A percentile compares a stretch with the other conserved stretches of the same genome.
Evolutionary conservation across 306 rosid species (phyloP).

Genomic region (Cucurbita ficifolia): DNA sequence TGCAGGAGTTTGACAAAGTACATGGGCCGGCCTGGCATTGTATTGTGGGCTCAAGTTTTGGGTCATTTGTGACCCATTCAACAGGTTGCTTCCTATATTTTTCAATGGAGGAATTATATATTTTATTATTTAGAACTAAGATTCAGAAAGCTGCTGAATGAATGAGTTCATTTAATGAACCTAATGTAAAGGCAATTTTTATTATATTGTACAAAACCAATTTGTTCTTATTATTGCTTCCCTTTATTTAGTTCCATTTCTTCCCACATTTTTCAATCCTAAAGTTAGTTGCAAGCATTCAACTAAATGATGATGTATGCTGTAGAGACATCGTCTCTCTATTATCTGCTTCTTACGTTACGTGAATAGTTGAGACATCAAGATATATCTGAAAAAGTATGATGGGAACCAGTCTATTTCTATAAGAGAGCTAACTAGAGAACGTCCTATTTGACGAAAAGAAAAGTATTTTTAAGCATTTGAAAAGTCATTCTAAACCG

Average conservation of each 20-base stretch:
- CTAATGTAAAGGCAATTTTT: neutral
- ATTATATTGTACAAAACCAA: neutral
- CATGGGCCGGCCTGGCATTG: constrained; percentile 99
- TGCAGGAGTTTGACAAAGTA: constrained; percentile 86
- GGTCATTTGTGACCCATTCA: constrained; percentile 92
- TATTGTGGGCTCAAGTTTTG: constrained; percentile 87
- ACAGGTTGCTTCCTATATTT: constrained; percentile 86
- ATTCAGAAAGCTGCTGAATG: constrained; percentile 45
- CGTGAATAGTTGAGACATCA: too few species aligned
- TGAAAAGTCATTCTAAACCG: too few species aligned
- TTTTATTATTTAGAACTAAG: constrained; percentile 67
- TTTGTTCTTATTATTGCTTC: neutral
- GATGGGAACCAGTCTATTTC: too few species aligned
- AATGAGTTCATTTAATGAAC: constrained; percentile 18
- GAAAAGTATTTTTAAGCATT: too few species aligned
- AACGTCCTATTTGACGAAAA: too few species aligned
- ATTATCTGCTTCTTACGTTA: too few species aligned
- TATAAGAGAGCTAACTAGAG: too few species aligned
- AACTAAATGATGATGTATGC: too few species aligned
- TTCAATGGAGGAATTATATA: constrained; percentile 66
- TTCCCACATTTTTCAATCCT: too few species aligned
- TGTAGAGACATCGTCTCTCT: too few species aligned
- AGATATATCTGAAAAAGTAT: too few species aligned
- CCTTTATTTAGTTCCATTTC: neutral
- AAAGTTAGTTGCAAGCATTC: too few species aligned